Evolutionary conservation across 768 basidiomycete species (phyloP), one percentile per base, ranked within the genome.

Genomic region (Suillus alpinus): DNA sequence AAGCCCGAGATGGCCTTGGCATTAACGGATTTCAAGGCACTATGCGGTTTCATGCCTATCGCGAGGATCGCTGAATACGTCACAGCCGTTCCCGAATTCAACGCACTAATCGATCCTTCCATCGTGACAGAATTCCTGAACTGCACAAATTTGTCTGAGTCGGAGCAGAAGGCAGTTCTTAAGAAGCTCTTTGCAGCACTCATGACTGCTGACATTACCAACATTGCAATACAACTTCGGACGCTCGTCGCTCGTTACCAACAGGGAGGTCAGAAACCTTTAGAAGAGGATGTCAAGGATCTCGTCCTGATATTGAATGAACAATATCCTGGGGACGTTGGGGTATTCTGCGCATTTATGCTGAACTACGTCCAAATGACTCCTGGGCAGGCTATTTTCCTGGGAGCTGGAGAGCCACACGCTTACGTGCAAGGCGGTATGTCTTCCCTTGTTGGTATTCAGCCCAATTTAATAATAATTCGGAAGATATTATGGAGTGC

Each of bases 1-100:
- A 99, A 99, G 75, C 97, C 97, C 2, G 97, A 99, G 73, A 96
- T 99, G 93, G 94, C 95, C n/a, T 82, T 99, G 40, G 97, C 97
- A 0, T 75, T 99, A 62, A 95, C 95, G 0, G 85, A 88, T 14
- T 98, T 98, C 80, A 79, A 79, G 41, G 97, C 92, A 1, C 79
- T 98, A 68, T 96, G 95, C 71, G 96, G 96, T 46, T 99, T 98
- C 78, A 84, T 89, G 18, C 96, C 96, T 5, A 83, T 94, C 1
- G 68, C 79, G 1, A 75, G 82, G 52, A 92, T 99, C 71, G 86
- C 87, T 18, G 72, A 77, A 18, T 83, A 85, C 75, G 82, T 99
- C 63, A 68, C 73, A 39, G 70, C 73, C 47, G 88, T 92, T 1
- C 89, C 92, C 47, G 96, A 99, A 71, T 80, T 98, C 56, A 76